Percentiles rank a stretch among this genome's conserved stretches.
phyloP scores from a whole-genome alignment of 78 protist species.

The Tieghemostelium lacteum region DNA sequence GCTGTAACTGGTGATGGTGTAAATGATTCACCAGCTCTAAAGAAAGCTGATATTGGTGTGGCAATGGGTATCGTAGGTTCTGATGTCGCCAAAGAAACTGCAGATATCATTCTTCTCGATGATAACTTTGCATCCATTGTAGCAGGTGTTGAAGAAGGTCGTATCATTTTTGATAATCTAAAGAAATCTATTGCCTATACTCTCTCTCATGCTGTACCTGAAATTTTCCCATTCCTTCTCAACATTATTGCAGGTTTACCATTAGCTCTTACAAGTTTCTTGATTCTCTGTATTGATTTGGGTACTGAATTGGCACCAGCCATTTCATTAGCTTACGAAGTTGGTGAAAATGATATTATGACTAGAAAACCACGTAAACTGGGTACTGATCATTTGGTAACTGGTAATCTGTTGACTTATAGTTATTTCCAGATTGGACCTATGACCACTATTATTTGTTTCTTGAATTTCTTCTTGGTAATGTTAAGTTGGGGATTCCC shows the following conservation, averaged over 20 bases:
- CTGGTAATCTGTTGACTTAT: constrained; percentile 80
- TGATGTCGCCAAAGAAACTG: constrained; percentile 97
- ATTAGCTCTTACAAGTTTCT: constrained; percentile 87
- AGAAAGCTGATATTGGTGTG: constrained; percentile 96
- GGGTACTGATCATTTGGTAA: constrained; percentile 87
- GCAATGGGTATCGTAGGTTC: constrained; percentile 97
- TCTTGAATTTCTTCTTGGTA: constrained; percentile 83
- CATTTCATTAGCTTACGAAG: constrained; percentile 93
- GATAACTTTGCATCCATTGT: constrained; percentile 97
- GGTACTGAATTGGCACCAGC: constrained; percentile 83
- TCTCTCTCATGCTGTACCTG: constrained; percentile 87
- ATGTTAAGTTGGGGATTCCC: constrained; percentile 78
- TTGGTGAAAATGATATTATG: constrained; percentile 95
- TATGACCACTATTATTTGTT: constrained; percentile 86
- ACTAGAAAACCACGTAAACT: constrained; percentile 89
- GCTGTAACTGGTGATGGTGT: constrained; percentile 98
- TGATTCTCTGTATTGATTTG: constrained; percentile 92
- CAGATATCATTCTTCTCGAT: constrained; percentile 96
- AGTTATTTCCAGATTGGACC: constrained; percentile 89
- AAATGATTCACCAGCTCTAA: constrained; percentile 98
- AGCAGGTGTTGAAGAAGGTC: constrained; percentile 86
- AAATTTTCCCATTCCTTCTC: constrained; percentile 72
- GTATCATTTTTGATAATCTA: constrained; percentile 84
- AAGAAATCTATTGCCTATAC: constrained; percentile 80
- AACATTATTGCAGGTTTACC: constrained; percentile 88